Percentiles rank a stretch among this genome's conserved stretches.
These are phyloP conservation scores for Amanita thiersii DNA, from an alignment of 768 basidiomycete genomes.

Conservation along the genomic window DNA sequence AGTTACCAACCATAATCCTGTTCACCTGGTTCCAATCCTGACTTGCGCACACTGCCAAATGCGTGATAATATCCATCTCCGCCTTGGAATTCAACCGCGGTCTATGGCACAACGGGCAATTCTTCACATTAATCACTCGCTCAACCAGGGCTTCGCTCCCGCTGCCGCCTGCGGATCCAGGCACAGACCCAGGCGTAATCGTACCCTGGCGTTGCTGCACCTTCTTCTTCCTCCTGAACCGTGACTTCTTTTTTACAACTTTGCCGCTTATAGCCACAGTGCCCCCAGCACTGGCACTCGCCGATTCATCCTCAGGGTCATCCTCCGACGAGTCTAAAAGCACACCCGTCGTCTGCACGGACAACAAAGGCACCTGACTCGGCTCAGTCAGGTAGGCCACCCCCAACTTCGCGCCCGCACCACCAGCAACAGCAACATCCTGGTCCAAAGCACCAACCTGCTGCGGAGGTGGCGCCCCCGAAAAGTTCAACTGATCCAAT, in stretches of 20 bases:
- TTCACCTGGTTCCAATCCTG: slow-evolving; percentile 89
- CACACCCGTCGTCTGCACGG: slow-evolving; percentile 10
- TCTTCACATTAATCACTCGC: slow-evolving; percentile 91
- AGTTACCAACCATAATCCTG: slow-evolving; percentile 86
- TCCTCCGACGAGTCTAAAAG: slow-evolving; percentile 2
- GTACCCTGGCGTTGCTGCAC: not conserved
- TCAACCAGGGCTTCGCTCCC: slow-evolving; percentile 47
- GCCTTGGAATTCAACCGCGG: slow-evolving; percentile 79
- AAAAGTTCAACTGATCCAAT: slow-evolving; percentile 55
- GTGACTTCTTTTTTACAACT: slow-evolving; percentile 12
- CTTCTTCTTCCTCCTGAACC: slow-evolving; percentile 15
- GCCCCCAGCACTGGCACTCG: not conserved
- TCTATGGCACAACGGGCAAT: slow-evolving; percentile 89
- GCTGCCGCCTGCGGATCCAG: slow-evolving; percentile 5
- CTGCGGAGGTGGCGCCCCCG: slow-evolving; percentile 30
- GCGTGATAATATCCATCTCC: slow-evolving; percentile 93
- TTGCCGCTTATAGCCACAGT: not conserved
- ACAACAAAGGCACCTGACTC: slow-evolving; percentile 33
- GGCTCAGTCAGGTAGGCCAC: slow-evolving; percentile 33
- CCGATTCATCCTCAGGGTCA: slow-evolving; percentile 5
- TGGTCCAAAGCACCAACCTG: slow-evolving; percentile 31
- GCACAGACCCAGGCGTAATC: not conserved
- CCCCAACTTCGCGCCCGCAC: slow-evolving; percentile 9
- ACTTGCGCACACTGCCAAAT: slow-evolving; percentile 93
- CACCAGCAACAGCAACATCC: slow-evolving; percentile 18